Evolutionary conservation across 2,329 filamentous ascomycete genomes (phyloP).

Genomic region (Fusarium sublunatum): DNA sequence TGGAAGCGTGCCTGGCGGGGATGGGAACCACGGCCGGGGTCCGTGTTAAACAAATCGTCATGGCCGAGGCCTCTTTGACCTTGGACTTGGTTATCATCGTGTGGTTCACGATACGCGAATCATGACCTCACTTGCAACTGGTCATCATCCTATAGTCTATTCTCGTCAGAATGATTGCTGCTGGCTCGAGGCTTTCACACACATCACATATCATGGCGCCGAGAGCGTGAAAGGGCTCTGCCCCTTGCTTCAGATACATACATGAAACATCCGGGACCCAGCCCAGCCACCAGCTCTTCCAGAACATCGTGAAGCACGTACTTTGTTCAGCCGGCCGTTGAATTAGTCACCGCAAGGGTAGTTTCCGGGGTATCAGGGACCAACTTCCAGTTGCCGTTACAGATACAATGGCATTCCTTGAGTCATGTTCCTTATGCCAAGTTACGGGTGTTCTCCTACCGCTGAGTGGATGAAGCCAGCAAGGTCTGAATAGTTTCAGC

Average conservation of each 20-base stretch:
- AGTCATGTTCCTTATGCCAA: conserved; percentile 33
- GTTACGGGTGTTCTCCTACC: conserved; percentile 10
- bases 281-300: conserved; percentile 41
- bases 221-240: conserved; percentile 38
- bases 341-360: conserved; percentile 23
- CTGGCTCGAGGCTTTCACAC: conserved; percentile 3
- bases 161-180: conserved; percentile 2
- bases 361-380: conserved; percentile 42
- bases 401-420: conserved; percentile 35
- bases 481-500: conserved; percentile 33
- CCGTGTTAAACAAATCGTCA: conserved; percentile 22
- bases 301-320: conserved; percentile 43
- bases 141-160: conserved; percentile 3
- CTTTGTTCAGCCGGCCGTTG: conserved; percentile 19
- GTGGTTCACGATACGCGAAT: neutral
- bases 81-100: conserved; percentile 4
- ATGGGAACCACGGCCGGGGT: conserved; percentile 19
- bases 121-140: conserved; percentile 6
- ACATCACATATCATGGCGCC: conserved; percentile 35
- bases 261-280: conserved; percentile 42
- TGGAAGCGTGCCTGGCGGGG: conserved; percentile 9
- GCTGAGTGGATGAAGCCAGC: conserved; percentile 19
- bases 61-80: conserved; percentile 14
- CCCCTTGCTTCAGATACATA: conserved; percentile 37
- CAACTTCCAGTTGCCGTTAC: conserved; percentile 33